Base-by-base conservation (phyloP, 1,284 basidiomycete genomes). In the Bondarzewia mesenterica region DNA sequence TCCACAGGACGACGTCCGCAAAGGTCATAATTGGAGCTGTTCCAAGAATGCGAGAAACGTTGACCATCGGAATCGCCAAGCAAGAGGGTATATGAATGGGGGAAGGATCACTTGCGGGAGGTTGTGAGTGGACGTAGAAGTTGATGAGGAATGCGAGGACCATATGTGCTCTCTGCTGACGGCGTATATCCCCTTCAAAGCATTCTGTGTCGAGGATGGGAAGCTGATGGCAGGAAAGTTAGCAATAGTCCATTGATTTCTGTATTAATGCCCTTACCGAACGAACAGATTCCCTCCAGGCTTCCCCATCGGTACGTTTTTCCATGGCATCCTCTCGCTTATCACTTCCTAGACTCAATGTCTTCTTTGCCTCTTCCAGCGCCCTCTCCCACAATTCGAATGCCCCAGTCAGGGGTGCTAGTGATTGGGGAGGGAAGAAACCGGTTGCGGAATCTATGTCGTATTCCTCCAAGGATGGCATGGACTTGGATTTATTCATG, bases 1-100 rank as follows among this genome's bases (percentile, higher is more conserved):
- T 97, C 90, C 93, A 99, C 1, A 98, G 76, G 7, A 99, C 94
- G 3, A 89, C 93, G 63, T 96, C 94, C 29, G 95, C 90, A 61
- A 95, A 99, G 1, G 94, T 98, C 50, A 98, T 73, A 52, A 99
- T 80, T 0, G 95, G 95, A 1, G 95, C 93, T 22, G 96, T 82
- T 47, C 83, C 84, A 43, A 99, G 77, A 47, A 78, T 66, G 14
- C 74, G 73, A 4, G 92, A 95, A 44, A 95, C 81, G 20, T 74
- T 63, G 25, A 89, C 78, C 23, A 95, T 73, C 0, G 93, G 95
- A n/a, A 92, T 66, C 0, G 90, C 78, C 39, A 98, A 72, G 7
- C 85, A 75, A 49, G 78, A 74, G 2, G 93, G 94, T 29, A 96
- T 75, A 44, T 74, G 58, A 43, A 80, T 65, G 2, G 71, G 64